These are phyloP conservation scores for Lolium rigidum DNA, from an alignment of 176 grass and related monocot genomes.

Conservation along the genomic window DNA sequence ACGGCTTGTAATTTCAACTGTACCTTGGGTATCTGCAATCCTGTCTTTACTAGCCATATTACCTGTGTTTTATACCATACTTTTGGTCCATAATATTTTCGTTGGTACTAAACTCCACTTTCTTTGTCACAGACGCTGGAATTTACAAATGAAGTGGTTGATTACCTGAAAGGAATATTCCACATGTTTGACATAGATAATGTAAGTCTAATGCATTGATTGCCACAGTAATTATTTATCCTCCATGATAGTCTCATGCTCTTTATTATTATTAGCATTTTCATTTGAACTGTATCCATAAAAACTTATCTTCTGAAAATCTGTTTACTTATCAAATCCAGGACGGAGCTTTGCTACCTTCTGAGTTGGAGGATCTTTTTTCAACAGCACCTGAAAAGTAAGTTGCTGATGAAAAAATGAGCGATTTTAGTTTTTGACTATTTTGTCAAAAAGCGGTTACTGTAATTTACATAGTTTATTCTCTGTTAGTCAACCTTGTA, in stretches of 20 bases:
- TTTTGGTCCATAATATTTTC: conserved; percentile 9
- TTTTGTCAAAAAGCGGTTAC: background rate
- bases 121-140: conserved; percentile 77
- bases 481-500: background rate
- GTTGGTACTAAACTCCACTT: background rate
- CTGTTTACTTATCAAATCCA: conserved; percentile 44
- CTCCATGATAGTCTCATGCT: background rate
- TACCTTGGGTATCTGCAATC: background rate
- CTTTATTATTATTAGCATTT: conserved; percentile 18
- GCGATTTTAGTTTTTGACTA: background rate
- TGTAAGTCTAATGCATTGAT: conserved; percentile 52
- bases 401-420: background rate
- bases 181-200: conserved; percentile 89
- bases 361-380: conserved; percentile 95
- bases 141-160: conserved; percentile 73
- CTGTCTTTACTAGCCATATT: background rate
- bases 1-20: background rate
- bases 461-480: background rate
- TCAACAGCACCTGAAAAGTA: conserved; percentile 95
- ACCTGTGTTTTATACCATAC: background rate
- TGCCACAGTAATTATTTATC: background rate
- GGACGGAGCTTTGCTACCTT: conserved; percentile 84
- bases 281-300: background rate
- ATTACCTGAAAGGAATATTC: conserved; percentile 87
- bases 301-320: conserved; percentile 6